Evolutionary conservation across 768 basidiomycete species (phyloP).

Genomic region (Rossbeevera mucosa): DNA sequence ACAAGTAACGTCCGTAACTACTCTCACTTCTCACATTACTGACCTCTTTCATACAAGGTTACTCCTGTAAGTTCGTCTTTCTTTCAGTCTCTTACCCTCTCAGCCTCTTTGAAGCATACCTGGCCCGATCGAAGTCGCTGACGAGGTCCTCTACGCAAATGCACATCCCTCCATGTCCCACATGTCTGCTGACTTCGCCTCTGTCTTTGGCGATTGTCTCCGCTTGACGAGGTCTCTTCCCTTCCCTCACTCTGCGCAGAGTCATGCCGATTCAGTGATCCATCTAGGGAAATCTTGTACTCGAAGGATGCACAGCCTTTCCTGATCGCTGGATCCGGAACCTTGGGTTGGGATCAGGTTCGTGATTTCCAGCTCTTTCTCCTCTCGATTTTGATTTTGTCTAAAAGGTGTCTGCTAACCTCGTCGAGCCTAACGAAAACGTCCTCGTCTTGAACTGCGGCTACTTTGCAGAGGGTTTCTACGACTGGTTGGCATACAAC

Average conservation of each 20-base stretch:
- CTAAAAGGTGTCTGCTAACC: constrained; percentile 76
- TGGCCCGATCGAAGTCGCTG: constrained; percentile 59
- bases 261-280: background rate
- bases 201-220: constrained; percentile 84
- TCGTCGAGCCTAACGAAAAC: constrained; percentile 76
- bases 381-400: background rate
- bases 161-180: constrained; percentile 90
- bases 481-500: constrained; percentile 61
- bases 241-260: background rate
- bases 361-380: constrained; percentile 16
- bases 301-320: constrained; percentile 83
- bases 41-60: constrained; percentile 37
- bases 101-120: constrained; percentile 42
- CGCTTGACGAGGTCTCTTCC: constrained; percentile 64
- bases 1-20: constrained; percentile 42
- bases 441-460: constrained; percentile 85
- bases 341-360: constrained; percentile 94
- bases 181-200: constrained; percentile 82
- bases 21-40: constrained; percentile 10
- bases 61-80: constrained; percentile 37
- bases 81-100: background rate
- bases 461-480: constrained; percentile 91
- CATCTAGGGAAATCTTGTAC: constrained; percentile 63
- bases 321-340: constrained; percentile 91
- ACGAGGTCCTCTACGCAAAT: constrained; percentile 85